Percentiles rank a stretch among this genome's conserved stretches.
phyloP scores from a whole-genome alignment of 371 early-diverging fungal genomes.

The Rhizopus sp. region DNA sequence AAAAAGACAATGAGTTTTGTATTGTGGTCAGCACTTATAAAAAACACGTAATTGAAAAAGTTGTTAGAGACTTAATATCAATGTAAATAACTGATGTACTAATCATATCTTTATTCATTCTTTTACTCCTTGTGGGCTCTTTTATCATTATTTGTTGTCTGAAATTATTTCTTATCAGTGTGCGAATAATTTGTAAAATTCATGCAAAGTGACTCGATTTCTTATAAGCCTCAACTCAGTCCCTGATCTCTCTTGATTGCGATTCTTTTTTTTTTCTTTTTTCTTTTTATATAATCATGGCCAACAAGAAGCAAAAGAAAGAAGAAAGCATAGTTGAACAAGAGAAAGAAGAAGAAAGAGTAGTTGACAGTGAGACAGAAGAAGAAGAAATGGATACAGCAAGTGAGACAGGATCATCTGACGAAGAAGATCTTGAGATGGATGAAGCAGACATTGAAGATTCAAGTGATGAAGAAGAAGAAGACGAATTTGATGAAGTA shows the following conservation, averaged over 20 bases:
- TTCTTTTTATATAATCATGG: neutral
- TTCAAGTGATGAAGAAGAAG: slow-evolving; percentile 14
- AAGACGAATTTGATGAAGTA: slow-evolving; percentile 17
- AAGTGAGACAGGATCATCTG: slow-evolving; percentile 2
- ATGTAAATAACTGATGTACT: too few relatives aligned
- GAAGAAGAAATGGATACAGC: slow-evolving; percentile 16
- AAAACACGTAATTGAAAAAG: too few relatives aligned
- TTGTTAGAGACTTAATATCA: too few relatives aligned
- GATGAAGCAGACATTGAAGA: slow-evolving; percentile 17
- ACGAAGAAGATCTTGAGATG: slow-evolving; percentile 20
- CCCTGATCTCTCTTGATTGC: neutral
- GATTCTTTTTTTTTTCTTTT: neutral
- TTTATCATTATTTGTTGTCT: too few relatives aligned
- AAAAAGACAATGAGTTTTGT: too few relatives aligned
- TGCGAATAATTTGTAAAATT: slow-evolving; percentile 3
- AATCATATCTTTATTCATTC: too few relatives aligned
- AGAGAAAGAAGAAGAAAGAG: slow-evolving; percentile 7
- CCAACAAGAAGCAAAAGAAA: slow-evolving; percentile 2
- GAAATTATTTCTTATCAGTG: too few relatives aligned
- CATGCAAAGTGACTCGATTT: slow-evolving; percentile 3
- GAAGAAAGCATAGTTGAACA: slow-evolving; percentile 13
- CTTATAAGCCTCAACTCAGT: neutral
- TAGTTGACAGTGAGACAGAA: slow-evolving; percentile 13
- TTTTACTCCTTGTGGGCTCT: too few relatives aligned
- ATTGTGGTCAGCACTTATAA: too few relatives aligned